Evolutionary conservation across 2,329 filamentous ascomycete genomes (phyloP).

Genomic region (Arthrocladium fulminans): DNA sequence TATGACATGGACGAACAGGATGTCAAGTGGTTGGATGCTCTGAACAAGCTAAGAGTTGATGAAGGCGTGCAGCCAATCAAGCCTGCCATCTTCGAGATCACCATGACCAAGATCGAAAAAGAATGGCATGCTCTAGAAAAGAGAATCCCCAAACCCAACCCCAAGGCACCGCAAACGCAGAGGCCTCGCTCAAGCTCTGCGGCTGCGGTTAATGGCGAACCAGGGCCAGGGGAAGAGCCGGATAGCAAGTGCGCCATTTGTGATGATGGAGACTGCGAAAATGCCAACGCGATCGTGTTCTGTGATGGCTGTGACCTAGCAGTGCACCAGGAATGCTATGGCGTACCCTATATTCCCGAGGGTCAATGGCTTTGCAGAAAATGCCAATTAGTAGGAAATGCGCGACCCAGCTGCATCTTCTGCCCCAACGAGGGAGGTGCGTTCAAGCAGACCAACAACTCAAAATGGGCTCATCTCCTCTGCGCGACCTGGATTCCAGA

Average conservation of each 20-base stretch:
- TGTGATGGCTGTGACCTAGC: constrained; percentile 96
- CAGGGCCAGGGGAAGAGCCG: constrained; percentile 74
- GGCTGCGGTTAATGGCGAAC: constrained; percentile 89
- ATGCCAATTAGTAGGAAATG: constrained; percentile 88
- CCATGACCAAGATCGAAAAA: constrained; percentile 97
- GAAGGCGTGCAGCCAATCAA: constrained; percentile 74
- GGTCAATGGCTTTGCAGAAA: constrained; percentile 97
- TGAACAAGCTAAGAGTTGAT: constrained; percentile 67
- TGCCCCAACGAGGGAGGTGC: constrained; percentile 95
- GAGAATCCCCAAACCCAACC: constrained; percentile 91
- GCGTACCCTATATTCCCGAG: constrained; percentile 95
- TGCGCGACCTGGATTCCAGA: constrained; percentile 99
- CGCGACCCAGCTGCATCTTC: constrained; percentile 92
- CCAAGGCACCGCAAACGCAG: constrained; percentile 90
- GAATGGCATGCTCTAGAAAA: constrained; percentile 97
- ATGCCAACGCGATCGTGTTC: constrained; percentile 97
- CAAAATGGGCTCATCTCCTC: constrained; percentile 92
- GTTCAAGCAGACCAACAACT: constrained; percentile 94
- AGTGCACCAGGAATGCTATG: constrained; percentile 97
- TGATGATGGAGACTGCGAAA: constrained; percentile 98
- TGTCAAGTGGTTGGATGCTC: constrained; percentile 83
- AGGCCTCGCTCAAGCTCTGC: constrained; percentile 87
- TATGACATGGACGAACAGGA: constrained; percentile 99
- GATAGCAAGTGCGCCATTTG: constrained; percentile 97
- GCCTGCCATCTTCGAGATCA: constrained; percentile 91